These are phyloP conservation scores for Coprinopsis cinerea DNA, from an alignment of 768 basidiomycete species.

Conservation along the genomic window DNA sequence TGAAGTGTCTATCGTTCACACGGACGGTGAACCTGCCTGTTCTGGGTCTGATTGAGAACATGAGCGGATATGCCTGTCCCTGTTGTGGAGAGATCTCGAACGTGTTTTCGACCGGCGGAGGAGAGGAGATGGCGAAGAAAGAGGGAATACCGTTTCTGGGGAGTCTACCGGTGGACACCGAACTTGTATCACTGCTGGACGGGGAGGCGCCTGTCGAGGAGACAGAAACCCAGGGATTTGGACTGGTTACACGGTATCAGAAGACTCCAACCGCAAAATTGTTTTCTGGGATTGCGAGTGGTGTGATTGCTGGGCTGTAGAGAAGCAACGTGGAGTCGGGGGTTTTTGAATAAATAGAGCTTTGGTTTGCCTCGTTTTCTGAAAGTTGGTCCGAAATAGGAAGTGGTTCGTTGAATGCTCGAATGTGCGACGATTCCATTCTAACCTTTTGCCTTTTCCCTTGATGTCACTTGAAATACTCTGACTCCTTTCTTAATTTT, in stretches of 20 bases:
- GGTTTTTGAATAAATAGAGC: not conserved
- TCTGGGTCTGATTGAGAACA: constrained; percentile 93
- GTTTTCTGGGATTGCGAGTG: constrained; percentile 51
- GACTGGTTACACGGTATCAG: constrained; percentile 55
- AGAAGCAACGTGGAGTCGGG: constrained; percentile 4
- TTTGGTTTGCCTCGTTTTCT: constrained; percentile 28
- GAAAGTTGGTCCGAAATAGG: constrained; percentile 10
- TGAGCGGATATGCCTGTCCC: constrained; percentile 97
- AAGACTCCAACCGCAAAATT: constrained; percentile 64
- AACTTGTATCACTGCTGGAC: constrained; percentile 82
- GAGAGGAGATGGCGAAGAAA: constrained; percentile 76
- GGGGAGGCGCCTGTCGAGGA: constrained; percentile 41
- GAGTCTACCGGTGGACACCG: constrained; percentile 87
- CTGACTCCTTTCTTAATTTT: not conserved
- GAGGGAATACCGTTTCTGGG: constrained; percentile 79
- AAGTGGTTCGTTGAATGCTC: constrained; percentile 11
- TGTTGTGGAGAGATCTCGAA: constrained; percentile 95
- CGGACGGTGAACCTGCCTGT: constrained; percentile 82
- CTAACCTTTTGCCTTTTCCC: not conserved
- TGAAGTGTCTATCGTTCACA: constrained; percentile 96
- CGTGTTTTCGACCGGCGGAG: constrained; percentile 92
- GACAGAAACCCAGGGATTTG: constrained; percentile 32
- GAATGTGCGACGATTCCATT: not conserved
- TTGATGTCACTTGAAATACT: not conserved
- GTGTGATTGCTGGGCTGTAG: constrained; percentile 16